Conservation (phyloP, 208 protist species). For the Leishmania amazonensis region DNA sequence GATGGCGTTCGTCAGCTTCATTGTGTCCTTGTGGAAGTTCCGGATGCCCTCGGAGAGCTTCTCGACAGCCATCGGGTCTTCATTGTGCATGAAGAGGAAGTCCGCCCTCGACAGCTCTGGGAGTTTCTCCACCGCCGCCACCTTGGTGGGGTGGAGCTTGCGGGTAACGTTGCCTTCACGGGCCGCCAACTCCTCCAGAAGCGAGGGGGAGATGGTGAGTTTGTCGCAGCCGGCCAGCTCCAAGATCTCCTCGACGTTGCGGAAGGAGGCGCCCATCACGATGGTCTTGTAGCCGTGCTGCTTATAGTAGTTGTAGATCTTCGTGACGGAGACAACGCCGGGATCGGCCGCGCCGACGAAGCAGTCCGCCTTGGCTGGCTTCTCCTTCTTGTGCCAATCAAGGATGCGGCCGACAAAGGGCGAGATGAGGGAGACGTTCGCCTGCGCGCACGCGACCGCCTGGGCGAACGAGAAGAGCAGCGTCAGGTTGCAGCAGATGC, state of each 20-base stretch:
- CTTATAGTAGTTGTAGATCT: slow-evolving; percentile 98
- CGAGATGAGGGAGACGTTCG: slow-evolving; percentile 94
- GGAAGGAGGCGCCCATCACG: slow-evolving; percentile 98
- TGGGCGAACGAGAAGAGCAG: slow-evolving; percentile 97
- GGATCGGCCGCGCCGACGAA: slow-evolving; percentile 90
- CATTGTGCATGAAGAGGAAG: slow-evolving; percentile 84
- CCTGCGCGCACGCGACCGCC: slow-evolving; percentile 95
- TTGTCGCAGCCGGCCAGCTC: slow-evolving; percentile 97
- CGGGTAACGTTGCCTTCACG: slow-evolving; percentile 38
- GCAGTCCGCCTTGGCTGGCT: slow-evolving; percentile 44
- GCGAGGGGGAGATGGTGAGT: slow-evolving; percentile 96
- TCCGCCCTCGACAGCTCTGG: slow-evolving; percentile 68
- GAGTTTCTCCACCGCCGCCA: slow-evolving; percentile 48
- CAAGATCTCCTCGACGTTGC: slow-evolving; percentile 92
- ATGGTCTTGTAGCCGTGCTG: slow-evolving; percentile 96
- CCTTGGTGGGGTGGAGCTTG: slow-evolving; percentile 65
- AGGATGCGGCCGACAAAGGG: slow-evolving; percentile 98
- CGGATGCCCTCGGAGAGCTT: slow-evolving; percentile 98
- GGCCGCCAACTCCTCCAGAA: slow-evolving; percentile 92
- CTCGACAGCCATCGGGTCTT: slow-evolving; percentile 97
- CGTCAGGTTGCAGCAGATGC: slow-evolving; percentile 98
- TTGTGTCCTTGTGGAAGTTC: slow-evolving; percentile 94
- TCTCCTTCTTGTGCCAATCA: slow-evolving; percentile 94
- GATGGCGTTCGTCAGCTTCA: slow-evolving; percentile 89
- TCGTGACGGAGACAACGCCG: slow-evolving; percentile 93